Percentiles rank a stretch among this genome's conserved stretches.
These are phyloP conservation scores for Melampsora americana DNA, from an alignment of 1,284 basidiomycete species.

Conservation along the genomic window DNA sequence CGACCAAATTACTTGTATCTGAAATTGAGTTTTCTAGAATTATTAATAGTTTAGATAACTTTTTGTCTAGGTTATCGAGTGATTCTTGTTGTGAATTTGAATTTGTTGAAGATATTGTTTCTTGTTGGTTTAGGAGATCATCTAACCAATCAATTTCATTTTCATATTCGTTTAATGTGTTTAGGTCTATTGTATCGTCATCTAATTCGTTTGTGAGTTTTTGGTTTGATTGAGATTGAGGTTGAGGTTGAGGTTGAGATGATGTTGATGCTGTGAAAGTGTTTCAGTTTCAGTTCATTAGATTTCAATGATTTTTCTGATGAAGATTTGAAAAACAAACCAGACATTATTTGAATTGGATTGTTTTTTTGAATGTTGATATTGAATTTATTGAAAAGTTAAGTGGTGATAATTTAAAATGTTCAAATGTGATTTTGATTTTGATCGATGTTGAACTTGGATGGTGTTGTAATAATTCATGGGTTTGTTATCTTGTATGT, in stretches of 20 bases:
- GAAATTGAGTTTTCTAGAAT: conserved; percentile 75
- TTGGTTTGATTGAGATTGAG: too few relatives aligned
- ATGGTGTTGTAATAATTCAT: too few relatives aligned
- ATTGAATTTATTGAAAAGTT: too few relatives aligned
- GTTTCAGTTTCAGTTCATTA: too few relatives aligned
- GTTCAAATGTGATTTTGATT: not conserved
- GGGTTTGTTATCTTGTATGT: too few relatives aligned
- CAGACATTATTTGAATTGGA: too few relatives aligned
- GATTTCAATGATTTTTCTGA: too few relatives aligned
- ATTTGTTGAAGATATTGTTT: not conserved
- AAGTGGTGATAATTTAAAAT: not conserved
- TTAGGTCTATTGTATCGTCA: conserved; percentile 8
- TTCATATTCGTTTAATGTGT: conserved; percentile 26
- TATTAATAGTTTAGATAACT: conserved; percentile 69
- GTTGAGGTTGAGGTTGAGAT: too few relatives aligned
- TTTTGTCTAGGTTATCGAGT: conserved; percentile 69
- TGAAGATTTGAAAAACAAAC: too few relatives aligned
- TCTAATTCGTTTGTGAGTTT: too few relatives aligned
- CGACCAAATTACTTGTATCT: conserved; percentile 77
- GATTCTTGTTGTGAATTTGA: not conserved
- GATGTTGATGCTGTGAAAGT: too few relatives aligned
- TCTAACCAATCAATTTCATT: conserved; percentile 32
- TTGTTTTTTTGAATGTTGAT: not conserved
- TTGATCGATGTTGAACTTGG: too few relatives aligned
- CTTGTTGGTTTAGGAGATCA: conserved; percentile 22